phyloP scores from a whole-genome alignment of 306 rosid genomes.

The Mimosa bimucronata region DNA sequence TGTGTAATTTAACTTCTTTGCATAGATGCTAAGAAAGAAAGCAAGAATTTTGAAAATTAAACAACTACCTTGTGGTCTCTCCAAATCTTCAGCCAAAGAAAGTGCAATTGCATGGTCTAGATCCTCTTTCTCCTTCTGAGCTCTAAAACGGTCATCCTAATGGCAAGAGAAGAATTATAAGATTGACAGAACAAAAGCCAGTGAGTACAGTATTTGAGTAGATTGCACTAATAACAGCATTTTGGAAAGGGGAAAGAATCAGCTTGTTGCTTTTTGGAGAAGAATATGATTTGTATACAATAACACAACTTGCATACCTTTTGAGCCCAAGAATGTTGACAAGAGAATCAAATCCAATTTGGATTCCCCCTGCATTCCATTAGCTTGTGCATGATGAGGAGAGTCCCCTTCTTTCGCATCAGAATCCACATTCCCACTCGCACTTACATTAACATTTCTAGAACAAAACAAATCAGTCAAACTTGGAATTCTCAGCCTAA shows the following conservation, averaged over 20 bases:
- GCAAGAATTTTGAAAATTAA: conserved; percentile 17
- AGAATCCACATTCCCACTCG: conserved; percentile 48
- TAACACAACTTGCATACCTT: conserved; percentile 60
- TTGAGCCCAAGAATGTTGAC: conserved; percentile 98
- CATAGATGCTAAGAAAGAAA: no score
- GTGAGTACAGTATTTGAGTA: no score
- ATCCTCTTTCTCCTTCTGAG: conserved; percentile 81
- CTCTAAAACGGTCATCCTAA: conserved; percentile 74
- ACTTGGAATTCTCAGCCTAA: background rate
- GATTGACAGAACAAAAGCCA: no score
- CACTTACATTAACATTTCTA: conserved; percentile 69
- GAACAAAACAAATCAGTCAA: conserved; percentile 28
- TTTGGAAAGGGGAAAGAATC: no score
- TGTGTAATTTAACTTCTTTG: background rate
- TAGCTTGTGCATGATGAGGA: conserved; percentile 51
- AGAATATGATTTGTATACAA: conserved; percentile 19
- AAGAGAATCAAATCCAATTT: conserved; percentile 97
- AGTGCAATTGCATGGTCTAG: conserved; percentile 70
- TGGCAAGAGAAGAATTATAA: conserved; percentile 33
- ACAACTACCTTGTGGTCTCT: conserved; percentile 62
- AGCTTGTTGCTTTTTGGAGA: conserved; percentile 6
- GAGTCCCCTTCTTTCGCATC: conserved; percentile 50
- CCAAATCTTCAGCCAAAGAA: conserved; percentile 71
- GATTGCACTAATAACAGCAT: no score
- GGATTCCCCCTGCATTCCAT: conserved; percentile 80